Evolutionary conservation across 2,329 filamentous ascomycete genomes (phyloP).

Genomic region (Clonostachys chloroleuca): DNA sequence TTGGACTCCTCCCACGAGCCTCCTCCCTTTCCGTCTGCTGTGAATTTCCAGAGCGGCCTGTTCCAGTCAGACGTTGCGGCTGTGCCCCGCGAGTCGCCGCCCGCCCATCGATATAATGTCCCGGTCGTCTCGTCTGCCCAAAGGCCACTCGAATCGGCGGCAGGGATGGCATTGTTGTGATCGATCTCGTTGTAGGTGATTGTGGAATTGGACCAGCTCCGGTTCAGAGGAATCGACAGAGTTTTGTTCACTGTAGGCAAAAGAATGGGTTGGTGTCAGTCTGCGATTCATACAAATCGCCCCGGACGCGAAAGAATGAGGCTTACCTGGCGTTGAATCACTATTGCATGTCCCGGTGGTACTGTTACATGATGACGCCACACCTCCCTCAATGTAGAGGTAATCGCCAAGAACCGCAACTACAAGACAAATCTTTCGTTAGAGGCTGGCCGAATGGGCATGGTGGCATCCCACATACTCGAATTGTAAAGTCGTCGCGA

Average conservation of each 20-base stretch:
- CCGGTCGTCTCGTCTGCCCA: conserved; percentile 16
- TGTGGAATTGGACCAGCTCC: conserved; percentile 25
- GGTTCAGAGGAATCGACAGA: conserved; percentile 22
- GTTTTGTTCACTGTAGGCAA: conserved; percentile 13
- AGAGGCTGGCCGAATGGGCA: no score
- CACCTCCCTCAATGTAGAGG: conserved; percentile 31
- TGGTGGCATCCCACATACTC: no score
- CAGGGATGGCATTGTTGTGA: conserved; percentile 15
- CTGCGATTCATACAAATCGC: no score
- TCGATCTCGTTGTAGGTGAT: conserved; percentile 12
- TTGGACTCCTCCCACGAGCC: conserved; percentile 20
- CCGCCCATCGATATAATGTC: conserved; percentile 25
- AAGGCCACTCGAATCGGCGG: conserved; percentile 13
- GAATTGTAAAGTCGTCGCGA: no score
- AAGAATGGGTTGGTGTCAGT: no score
- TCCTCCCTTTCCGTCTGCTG: conserved; percentile 20
- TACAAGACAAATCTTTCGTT: neutral
- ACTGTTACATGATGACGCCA: conserved; percentile 10
- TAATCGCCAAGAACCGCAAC: conserved; percentile 19
- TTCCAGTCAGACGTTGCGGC: no score
- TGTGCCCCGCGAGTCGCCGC: neutral
- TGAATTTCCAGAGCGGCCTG: conserved; percentile 20
- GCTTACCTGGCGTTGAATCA: no score
- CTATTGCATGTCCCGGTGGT: no score
- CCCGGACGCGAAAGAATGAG: no score